Evolutionary conservation across 257 asterid species (phyloP), one percentile per base, ranked within the genome.

Genomic region (Fraxinus americana): DNA sequence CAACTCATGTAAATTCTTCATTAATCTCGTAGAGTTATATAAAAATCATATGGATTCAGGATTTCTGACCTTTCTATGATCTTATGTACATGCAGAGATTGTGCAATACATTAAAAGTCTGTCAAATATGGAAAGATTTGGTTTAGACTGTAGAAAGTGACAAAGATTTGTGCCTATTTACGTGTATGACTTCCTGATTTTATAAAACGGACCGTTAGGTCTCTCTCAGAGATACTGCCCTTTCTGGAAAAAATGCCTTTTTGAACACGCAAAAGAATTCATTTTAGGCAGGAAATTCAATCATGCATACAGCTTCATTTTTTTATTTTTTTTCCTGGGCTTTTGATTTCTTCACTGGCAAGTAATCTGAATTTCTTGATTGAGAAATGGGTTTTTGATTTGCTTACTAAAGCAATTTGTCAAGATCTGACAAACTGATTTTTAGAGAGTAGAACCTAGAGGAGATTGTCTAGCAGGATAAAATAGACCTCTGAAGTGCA

Each of bases 31-130:
- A 9, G 45, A 8, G 45, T 8, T 39, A 9, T 39, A 34, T 34
- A 34, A 39, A 39, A 39, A 39, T 39, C 72, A 81, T 78, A 72
- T 69, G 75, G 59, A 39, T 52, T 75, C 63, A 48, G 27, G 76
- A 65, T 79, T 71, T 76, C 86, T 79, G 82, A 59, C 43, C 34
- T 65, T 23, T 79, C 45, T 74, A 36, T 72, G 82, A 82, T 82
- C 61, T 67, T 73, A 82, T 67, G 0, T 39, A 11, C 45, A 9
- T 57, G 75, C 78, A 75, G 82, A 73, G 80, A 84, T 80, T 80
- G 75, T 81, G 82, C 80, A 77, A 77, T 34, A 34, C 36, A 34
- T 0, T 4, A 34, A 34, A 43, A 36, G 38, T 57, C 27, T 16
- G 75, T 61, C n/a, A 38, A 52, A 14, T 59, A 16, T 43, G 71